Conservation (phyloP, 164 flowering plant genomes). For the Cinnamomum micranthum region DNA sequence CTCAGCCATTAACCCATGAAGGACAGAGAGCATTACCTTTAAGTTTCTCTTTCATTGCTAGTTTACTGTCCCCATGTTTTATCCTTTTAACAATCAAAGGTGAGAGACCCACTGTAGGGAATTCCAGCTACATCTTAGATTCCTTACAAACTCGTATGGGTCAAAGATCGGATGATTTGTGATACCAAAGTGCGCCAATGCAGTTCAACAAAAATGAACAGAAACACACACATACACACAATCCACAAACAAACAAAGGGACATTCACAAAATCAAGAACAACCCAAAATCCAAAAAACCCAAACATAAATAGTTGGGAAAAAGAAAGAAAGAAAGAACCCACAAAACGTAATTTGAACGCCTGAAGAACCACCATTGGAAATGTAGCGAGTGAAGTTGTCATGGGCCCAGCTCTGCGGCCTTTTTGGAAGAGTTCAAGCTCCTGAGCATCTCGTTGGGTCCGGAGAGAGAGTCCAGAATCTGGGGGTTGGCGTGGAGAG, state of each 20-base stretch:
- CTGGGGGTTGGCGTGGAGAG: conserved; percentile 66
- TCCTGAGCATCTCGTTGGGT: conserved; percentile 66
- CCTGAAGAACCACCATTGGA: conserved; percentile 28
- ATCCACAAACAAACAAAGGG: neutral
- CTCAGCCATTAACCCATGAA: too few species aligned
- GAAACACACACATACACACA: too few species aligned
- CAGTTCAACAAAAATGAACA: too few species aligned
- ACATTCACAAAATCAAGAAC: neutral
- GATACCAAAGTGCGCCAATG: too few species aligned
- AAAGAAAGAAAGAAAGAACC: neutral
- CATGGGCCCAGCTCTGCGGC: conserved; percentile 87
- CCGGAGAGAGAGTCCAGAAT: conserved; percentile 67
- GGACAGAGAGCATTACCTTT: too few species aligned
- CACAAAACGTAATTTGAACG: conserved; percentile 34
- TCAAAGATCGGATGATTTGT: too few species aligned
- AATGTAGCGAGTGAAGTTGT: conserved; percentile 71
- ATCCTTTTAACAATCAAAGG: too few species aligned
- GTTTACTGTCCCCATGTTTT: too few species aligned
- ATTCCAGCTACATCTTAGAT: too few species aligned
- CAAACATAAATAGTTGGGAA: neutral
- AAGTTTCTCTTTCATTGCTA: too few species aligned
- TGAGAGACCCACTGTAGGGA: too few species aligned
- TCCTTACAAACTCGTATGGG: too few species aligned
- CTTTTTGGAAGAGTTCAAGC: conserved; percentile 59
- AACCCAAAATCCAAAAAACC: neutral